Base-by-base conservation (phyloP, 257 asterid species). In the Avicennia marina region DNA sequence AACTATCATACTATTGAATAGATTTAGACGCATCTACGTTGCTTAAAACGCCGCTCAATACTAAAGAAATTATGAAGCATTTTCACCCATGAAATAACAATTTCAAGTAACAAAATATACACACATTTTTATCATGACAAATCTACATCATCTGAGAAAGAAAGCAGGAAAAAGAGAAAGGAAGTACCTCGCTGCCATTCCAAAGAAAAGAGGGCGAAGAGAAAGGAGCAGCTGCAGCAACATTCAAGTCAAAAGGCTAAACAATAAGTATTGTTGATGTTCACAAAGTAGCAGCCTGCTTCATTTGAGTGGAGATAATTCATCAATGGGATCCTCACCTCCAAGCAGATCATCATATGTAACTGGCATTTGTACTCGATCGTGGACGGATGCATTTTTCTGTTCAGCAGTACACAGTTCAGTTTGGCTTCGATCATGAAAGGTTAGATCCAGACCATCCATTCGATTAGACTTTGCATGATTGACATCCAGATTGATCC, bases 301-400 rank as follows among this genome's bases (percentile, higher is more conserved):
- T 5, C 41, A 7, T 22, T 48, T 1, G 15, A 31, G 41, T 49
- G 11, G 13, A 54, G 36, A 52, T 73, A 58, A 25, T 42, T 20
- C 9, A 32, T 74, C 81, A 45, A 68, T 65, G 55, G 67, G 66
- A 36, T 63, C 72, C 36, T 63, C 75, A 61, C 58, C 81, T 19
- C 50, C 78, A 33, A 80, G 67, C 57, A 87, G 68, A 74, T 85
- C 95, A 70, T 85, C 91, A 53, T 90, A 90, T 11, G 78, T 19
- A 59, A 85, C 89, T 7, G 96, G 98, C 22, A 76, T 45, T 60
- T 96, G 80, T 60, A 90, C 67, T 16, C 96, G 78, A 21, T 84
- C 83, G 50, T 65, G 94, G 72, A 87, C 94, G 24, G 91, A 58
- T 11, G 59, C 66, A 8, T 70, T 73, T 68, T 75, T 72, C 59